These are phyloP conservation scores for Pestalotiopsis sp. DNA, from an alignment of 2,329 filamentous ascomycete genomes.

Conservation along the genomic window DNA sequence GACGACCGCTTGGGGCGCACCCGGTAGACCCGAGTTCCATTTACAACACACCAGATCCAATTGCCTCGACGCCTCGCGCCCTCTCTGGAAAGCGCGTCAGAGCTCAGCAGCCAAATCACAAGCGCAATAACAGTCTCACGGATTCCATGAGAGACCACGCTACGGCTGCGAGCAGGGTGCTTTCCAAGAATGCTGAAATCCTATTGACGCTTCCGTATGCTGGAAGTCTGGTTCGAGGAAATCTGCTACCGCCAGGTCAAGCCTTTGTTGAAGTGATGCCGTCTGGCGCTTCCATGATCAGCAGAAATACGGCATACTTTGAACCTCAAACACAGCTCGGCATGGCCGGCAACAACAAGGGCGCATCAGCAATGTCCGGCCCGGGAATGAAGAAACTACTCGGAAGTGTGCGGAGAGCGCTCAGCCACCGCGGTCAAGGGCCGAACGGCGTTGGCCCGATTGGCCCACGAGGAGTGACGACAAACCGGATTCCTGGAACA, in stretches of 20 bases:
- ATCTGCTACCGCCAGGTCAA: slow-evolving; percentile 78
- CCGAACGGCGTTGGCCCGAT: slow-evolving; percentile 49
- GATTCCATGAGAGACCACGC: slow-evolving; percentile 77
- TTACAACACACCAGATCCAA: slow-evolving; percentile 46
- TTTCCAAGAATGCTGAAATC: slow-evolving; percentile 56
- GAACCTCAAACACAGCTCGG: slow-evolving; percentile 38
- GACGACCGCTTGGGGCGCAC: slow-evolving; percentile 51
- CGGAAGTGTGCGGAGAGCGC: slow-evolving; percentile 78
- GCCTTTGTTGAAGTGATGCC: slow-evolving; percentile 72
- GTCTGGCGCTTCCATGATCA: slow-evolving; percentile 46
- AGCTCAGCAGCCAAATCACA: slow-evolving; percentile 61
- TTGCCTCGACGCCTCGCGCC: slow-evolving; percentile 59
- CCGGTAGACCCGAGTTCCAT: slow-evolving; percentile 54
- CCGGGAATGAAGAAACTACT: slow-evolving; percentile 85
- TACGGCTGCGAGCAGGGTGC: slow-evolving; percentile 44
- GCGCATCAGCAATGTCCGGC: slow-evolving; percentile 59
- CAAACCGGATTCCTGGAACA: slow-evolving; percentile 59
- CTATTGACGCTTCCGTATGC: slow-evolving; percentile 67
- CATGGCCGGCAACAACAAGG: slow-evolving; percentile 42
- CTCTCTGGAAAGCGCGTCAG: slow-evolving; percentile 60
- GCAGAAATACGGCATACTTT: slow-evolving; percentile 56
- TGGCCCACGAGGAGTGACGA: slow-evolving; percentile 53
- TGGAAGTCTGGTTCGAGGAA: slow-evolving; percentile 84
- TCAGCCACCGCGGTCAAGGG: slow-evolving; percentile 61
- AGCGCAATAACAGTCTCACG: slow-evolving; percentile 83